phyloP scores from a whole-genome alignment of 257 asterid species.

The Avicennia marina region DNA sequence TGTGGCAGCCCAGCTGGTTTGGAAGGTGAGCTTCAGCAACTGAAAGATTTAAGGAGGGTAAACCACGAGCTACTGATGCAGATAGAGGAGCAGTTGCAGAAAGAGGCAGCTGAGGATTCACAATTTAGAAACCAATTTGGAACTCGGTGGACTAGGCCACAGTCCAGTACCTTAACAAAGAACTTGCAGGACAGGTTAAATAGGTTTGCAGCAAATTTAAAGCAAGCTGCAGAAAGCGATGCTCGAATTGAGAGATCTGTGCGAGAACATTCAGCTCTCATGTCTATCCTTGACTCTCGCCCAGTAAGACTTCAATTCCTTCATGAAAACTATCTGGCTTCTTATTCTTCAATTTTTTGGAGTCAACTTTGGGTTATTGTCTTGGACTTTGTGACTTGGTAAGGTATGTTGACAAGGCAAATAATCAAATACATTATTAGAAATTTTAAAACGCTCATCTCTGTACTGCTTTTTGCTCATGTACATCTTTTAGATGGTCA shows the following conservation, averaged over 20 bases:
- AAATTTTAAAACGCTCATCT: too few relatives aligned
- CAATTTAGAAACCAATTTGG: constrained; percentile 95
- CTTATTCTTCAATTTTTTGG: neutral
- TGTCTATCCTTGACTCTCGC: constrained; percentile 82
- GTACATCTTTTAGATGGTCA: constrained; percentile 13
- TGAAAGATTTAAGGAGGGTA: constrained; percentile 90
- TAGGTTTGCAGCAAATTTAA: constrained; percentile 86
- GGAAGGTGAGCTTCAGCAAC: constrained; percentile 87
- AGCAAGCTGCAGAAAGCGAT: constrained; percentile 97
- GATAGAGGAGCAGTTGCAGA: constrained; percentile 88
- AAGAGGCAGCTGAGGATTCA: constrained; percentile 84
- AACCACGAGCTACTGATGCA: constrained; percentile 86
- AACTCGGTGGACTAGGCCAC: constrained; percentile 93
- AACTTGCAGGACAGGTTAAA: constrained; percentile 81
- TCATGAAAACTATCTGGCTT: neutral
- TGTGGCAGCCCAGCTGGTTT: constrained; percentile 94
- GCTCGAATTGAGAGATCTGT: constrained; percentile 93
- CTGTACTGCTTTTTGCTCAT: too few relatives aligned
- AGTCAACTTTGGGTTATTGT: neutral
- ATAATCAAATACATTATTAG: neutral
- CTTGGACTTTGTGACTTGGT: constrained; percentile 5
- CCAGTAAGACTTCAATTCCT: constrained; percentile 49
- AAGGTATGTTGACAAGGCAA: neutral
- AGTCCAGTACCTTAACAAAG: constrained; percentile 87
- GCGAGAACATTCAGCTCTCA: constrained; percentile 75